Evolutionary conservation across 164 flowering plant genomes (phyloP).

Genomic region (Chloranthus sessilifolius): DNA sequence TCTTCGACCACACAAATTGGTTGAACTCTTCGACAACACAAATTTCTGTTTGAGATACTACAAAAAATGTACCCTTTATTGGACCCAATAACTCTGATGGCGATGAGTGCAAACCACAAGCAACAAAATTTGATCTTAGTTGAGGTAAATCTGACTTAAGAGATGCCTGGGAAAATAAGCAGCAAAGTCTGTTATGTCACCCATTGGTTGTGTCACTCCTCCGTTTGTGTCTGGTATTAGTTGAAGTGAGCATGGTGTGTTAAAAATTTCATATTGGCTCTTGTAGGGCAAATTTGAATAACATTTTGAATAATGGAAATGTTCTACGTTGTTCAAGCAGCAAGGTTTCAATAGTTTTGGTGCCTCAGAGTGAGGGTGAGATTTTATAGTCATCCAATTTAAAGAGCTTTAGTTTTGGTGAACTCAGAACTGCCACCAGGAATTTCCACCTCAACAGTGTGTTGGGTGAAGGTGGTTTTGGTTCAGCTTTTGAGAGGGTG

Average conservation of each 20-base stretch:
- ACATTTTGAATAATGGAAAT: no score
- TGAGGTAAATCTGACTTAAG: slow-evolving; percentile 25
- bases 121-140: slow-evolving; percentile 24
- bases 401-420: slow-evolving; percentile 58
- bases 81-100: slow-evolving; percentile 40
- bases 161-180: slow-evolving; percentile 20
- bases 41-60: slow-evolving; percentile 22
- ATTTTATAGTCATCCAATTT: slow-evolving; percentile 56
- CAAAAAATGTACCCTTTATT: slow-evolving; percentile 20
- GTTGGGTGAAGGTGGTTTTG: slow-evolving; percentile 90
- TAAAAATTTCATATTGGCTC: no score
- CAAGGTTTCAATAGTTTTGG: no score
- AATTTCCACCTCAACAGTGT: slow-evolving; percentile 90
- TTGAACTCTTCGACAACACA: slow-evolving; percentile 23
- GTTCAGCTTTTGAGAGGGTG: slow-evolving; percentile 88
- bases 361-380: no score
- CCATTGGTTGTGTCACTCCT: slow-evolving; percentile 61
- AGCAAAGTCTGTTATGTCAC: slow-evolving; percentile 30
- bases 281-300: no score
- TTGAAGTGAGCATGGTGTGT: slow-evolving; percentile 32
- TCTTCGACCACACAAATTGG: slow-evolving; percentile 29
- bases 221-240: slow-evolving; percentile 40
- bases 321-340: no score
- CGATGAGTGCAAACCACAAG: slow-evolving; percentile 21
- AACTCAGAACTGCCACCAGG: slow-evolving; percentile 63